phyloP scores from a whole-genome alignment of 768 basidiomycete genomes.

The Lactarius quietus region DNA sequence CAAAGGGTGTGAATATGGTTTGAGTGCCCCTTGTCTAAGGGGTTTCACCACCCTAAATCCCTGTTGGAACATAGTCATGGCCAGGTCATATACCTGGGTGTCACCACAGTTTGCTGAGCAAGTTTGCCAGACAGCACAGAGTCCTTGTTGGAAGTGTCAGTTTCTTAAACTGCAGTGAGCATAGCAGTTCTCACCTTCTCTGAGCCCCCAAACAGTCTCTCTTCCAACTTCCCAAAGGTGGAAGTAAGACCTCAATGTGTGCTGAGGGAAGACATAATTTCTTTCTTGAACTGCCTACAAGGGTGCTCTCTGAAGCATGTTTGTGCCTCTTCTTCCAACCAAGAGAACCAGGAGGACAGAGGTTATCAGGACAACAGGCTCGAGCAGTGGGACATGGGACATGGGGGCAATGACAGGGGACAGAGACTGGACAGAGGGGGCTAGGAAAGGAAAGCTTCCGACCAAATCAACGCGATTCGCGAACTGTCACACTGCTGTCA shows the following conservation, averaged over 20 bases:
- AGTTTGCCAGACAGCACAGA: neutral
- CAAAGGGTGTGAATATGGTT: neutral
- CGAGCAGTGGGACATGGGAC: neutral
- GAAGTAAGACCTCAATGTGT: conserved; percentile 19
- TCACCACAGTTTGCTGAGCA: conserved; percentile 13
- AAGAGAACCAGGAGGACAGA: neutral
- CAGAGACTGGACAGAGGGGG: too few relatives aligned
- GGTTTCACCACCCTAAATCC: conserved; percentile 1
- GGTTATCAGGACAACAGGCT: conserved; percentile 8
- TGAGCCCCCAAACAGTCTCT: neutral
- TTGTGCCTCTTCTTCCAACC: conserved; percentile 21
- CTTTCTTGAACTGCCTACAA: conserved; percentile 34
- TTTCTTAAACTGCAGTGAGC: conserved; percentile 32
- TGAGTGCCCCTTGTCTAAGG: neutral
- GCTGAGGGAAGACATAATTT: neutral
- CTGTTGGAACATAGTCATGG: conserved; percentile 6
- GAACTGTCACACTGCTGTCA: conserved; percentile 8
- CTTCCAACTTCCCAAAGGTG: conserved; percentile 19
- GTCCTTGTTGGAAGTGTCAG: conserved; percentile 24
- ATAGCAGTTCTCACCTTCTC: neutral
- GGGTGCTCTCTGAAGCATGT: neutral
- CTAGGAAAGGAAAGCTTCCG: neutral
- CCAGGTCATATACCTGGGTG: conserved; percentile 12
- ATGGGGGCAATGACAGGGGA: too few relatives aligned
- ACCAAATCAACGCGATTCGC: neutral